These are phyloP conservation scores for Vicia faba DNA, from an alignment of 306 rosid genomes.

Conservation along the genomic window DNA sequence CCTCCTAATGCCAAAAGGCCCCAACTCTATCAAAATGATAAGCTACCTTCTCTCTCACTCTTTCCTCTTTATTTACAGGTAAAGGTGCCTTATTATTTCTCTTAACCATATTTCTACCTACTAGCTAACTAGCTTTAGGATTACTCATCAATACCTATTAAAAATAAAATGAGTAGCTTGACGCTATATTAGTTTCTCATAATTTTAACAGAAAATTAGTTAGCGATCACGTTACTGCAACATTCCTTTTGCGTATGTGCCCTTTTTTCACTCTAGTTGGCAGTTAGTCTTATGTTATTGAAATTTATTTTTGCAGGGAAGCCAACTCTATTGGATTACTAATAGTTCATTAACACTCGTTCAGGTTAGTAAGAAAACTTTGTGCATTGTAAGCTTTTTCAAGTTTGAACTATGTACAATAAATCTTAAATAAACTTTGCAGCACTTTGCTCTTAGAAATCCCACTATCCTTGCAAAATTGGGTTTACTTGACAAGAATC, in stretches of 20 bases:
- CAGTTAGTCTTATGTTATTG: constrained; percentile 31
- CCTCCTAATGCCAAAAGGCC: constrained; percentile 1
- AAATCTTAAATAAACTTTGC: constrained; percentile 45
- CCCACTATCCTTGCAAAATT: constrained; percentile 69
- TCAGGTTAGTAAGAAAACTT: constrained; percentile 59
- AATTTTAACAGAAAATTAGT: constrained; percentile 6
- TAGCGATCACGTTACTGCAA: not conserved
- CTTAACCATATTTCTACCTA: constrained; percentile 4
- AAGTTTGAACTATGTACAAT: constrained; percentile 15
- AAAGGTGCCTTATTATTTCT: constrained; percentile 3
- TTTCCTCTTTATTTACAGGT: not conserved
- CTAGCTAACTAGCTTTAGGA: constrained; percentile 10
- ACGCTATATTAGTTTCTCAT: not conserved
- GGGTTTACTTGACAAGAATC: constrained; percentile 57
- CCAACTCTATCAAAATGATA: not conserved
- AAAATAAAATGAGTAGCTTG: constrained; percentile 14
- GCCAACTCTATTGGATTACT: constrained; percentile 85
- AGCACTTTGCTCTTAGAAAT: constrained; percentile 69
- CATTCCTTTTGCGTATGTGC: constrained; percentile 24
- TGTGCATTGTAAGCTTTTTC: constrained; percentile 6
- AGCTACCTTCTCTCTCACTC: constrained; percentile 1
- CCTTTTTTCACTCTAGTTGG: constrained; percentile 30
- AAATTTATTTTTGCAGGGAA: constrained; percentile 69
- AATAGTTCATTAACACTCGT: constrained; percentile 64
- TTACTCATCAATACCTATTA: not conserved